Evolutionary conservation across 106 monocot species (phyloP), one percentile per base, ranked within the genome.

Genomic region (Acorus gramineus): DNA sequence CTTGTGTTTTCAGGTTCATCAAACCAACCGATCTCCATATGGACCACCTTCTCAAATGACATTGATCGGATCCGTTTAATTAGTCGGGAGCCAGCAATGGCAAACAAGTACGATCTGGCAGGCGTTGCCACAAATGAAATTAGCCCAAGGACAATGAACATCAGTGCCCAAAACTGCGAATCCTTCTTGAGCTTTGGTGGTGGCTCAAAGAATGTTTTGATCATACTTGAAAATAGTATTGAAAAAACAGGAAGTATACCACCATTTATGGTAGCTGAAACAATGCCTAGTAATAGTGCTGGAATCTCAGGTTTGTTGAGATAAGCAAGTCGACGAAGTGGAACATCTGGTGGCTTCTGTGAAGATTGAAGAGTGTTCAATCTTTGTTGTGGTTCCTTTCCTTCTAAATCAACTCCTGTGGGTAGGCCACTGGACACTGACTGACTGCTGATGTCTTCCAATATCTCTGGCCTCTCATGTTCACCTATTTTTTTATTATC

Each of bases 11-110:
- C 74, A 14, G 71, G 56, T 6, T 78, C 57, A 55, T 85, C 85
- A 66, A 85, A 85, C 85, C 85, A 85, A 46, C 53, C 78, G 45
- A 85, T 74, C 60, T 85, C 85, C 85, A 85, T 85, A 47, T 81
- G 66, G 47, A 81, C 58, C 51, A 75, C 81, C 65, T 85, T 85
- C 68, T 81, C 64, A 75, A 85, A 85, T 63, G 78, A 78, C 85
- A 85, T 85, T 45, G 75, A 59, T 61, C 85, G 71, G 54, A 85
- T 81, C 68, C 81, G 74, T 67, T 56, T 78, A n/a, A 85, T 81
- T 66, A 85, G 69, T 49, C 67, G 77, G 8, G 74, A 70, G 2
- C 85, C 86, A 49, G 86, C 86, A 9, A 82, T 12, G 4, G 65
- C 78, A 64, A 86, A 86, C 46, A 82, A 73, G 70, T 73, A 82